Evolutionary conservation across 805 yeast genomes (phyloP).

Genomic region (Spathaspora boniae): DNA sequence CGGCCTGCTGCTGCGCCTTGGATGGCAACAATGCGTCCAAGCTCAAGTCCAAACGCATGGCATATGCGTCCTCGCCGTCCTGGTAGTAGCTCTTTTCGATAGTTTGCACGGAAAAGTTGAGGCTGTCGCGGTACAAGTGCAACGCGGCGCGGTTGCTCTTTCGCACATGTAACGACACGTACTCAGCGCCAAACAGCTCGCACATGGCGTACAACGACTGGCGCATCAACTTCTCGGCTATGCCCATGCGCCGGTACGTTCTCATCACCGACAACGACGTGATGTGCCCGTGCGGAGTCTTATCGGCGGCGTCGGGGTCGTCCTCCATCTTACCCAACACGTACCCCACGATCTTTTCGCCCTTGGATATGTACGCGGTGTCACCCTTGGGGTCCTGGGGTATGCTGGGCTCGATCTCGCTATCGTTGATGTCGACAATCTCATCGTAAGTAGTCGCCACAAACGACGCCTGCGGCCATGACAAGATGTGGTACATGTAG

Average conservation of each 20-base stretch:
- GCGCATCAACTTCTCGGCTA: constrained; percentile 88
- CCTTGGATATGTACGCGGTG: constrained; percentile 59
- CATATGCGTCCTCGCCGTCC: constrained; percentile 96
- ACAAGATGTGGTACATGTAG: constrained; percentile 86
- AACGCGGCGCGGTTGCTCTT: constrained; percentile 91
- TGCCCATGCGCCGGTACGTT: constrained; percentile 90
- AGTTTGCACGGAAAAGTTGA: constrained; percentile 74
- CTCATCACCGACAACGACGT: constrained; percentile 94
- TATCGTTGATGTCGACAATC: constrained; percentile 18
- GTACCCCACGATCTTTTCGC: constrained; percentile 90
- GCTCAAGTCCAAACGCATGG: constrained; percentile 74
- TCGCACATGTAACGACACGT: constrained; percentile 90
- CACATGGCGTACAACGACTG: constrained; percentile 76
- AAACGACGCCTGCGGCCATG: constrained; percentile 98
- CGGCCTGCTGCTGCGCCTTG: constrained; percentile 47
- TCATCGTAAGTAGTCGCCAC: constrained; percentile 76
- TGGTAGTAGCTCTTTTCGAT: constrained; percentile 90
- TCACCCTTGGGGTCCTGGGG: constrained; percentile 48
- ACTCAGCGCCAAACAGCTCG: constrained; percentile 77
- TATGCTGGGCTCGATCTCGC: constrained; percentile 3
- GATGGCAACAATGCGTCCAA: constrained; percentile 62
- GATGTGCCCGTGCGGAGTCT: constrained; percentile 87
- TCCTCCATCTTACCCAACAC: constrained; percentile 97
- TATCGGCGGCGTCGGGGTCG: constrained; percentile 73
- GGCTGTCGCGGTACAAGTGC: constrained; percentile 83